A percentile compares a stretch with the other conserved stretches of the same genome.
These are phyloP conservation scores for Chytriomyces sp. DNA, from an alignment of 192 early-diverging fungal species.

Conservation along the genomic window DNA sequence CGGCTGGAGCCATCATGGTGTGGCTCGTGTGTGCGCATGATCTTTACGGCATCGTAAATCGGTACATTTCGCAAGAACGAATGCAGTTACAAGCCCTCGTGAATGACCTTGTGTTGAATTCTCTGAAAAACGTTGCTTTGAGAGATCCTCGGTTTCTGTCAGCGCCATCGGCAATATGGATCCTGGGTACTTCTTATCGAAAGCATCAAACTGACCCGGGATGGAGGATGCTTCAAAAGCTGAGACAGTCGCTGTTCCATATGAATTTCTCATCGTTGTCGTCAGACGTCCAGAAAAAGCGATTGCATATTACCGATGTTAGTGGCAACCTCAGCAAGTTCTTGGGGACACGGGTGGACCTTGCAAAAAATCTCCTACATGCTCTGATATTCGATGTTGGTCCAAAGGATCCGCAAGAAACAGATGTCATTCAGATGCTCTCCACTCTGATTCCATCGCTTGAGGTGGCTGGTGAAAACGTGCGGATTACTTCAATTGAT, in stretches of 20 bases:
- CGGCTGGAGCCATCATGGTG: slow-evolving; percentile 68
- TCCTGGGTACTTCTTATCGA: slow-evolving; percentile 57
- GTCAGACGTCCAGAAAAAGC: background rate
- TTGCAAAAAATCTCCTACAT: slow-evolving; percentile 26
- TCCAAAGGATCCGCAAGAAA: background rate
- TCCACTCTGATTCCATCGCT: slow-evolving; percentile 4
- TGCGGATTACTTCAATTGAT: slow-evolving; percentile 38
- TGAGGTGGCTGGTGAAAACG: background rate
- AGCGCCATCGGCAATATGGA: slow-evolving; percentile 64
- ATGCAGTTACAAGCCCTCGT: slow-evolving; percentile 64
- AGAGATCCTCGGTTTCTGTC: slow-evolving; percentile 74
- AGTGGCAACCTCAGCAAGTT: slow-evolving; percentile 1
- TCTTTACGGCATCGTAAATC: slow-evolving; percentile 53
- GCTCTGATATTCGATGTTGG: slow-evolving; percentile 29
- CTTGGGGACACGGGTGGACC: slow-evolving; percentile 46
- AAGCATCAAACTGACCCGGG: slow-evolving; percentile 71
- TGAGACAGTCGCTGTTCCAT: slow-evolving; percentile 53
- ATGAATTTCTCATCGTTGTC: too few relatives aligned
- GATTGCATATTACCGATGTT: slow-evolving; percentile 16
- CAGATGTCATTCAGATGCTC: background rate
- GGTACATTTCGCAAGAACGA: slow-evolving; percentile 53
- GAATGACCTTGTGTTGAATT: slow-evolving; percentile 54
- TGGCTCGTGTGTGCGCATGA: slow-evolving; percentile 71
- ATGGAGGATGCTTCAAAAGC: slow-evolving; percentile 75
- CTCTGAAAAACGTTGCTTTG: slow-evolving; percentile 13